Percentiles rank a stretch among this genome's conserved stretches.
Conservation (phyloP, 1,139 yeast genomes). For the Hyphopichia burtonii region DNA sequence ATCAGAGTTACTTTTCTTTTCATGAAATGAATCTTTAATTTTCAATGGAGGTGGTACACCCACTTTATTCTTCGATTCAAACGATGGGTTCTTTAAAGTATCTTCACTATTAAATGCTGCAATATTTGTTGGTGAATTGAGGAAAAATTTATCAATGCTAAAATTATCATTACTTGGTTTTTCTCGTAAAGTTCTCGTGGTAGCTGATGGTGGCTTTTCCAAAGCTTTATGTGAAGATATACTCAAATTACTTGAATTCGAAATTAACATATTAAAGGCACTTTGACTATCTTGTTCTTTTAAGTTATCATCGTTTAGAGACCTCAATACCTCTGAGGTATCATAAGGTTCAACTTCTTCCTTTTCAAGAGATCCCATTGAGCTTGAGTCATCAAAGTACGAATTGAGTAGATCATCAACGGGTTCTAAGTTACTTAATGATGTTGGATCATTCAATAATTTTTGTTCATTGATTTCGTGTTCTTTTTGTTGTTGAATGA, state of each 20-base stretch:
- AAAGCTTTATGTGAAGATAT: background rate
- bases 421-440: slow-evolving; percentile 24
- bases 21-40: slow-evolving; percentile 3
- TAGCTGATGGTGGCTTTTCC: background rate
- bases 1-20: background rate
- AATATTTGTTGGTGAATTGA: background rate
- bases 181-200: background rate
- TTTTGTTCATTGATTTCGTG: slow-evolving; percentile 1
- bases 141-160: background rate
- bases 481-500: slow-evolving; percentile 4
- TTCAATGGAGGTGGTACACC: slow-evolving; percentile 3
- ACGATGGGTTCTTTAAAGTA: background rate
- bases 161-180: slow-evolving; percentile 3
- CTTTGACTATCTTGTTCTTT: background rate
- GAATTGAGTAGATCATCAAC: slow-evolving; percentile 47
- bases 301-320: slow-evolving; percentile 2
- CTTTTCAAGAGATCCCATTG: slow-evolving; percentile 30
- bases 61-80: background rate
- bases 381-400: slow-evolving; percentile 43
- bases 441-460: slow-evolving; percentile 13
- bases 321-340: slow-evolving; percentile 11
- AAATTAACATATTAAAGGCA: background rate
- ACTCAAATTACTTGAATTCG: background rate
- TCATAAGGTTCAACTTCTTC: slow-evolving; percentile 13
- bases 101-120: background rate